Conservation (phyloP, 345 rosid genomes). For the Durio zibethinus region DNA sequence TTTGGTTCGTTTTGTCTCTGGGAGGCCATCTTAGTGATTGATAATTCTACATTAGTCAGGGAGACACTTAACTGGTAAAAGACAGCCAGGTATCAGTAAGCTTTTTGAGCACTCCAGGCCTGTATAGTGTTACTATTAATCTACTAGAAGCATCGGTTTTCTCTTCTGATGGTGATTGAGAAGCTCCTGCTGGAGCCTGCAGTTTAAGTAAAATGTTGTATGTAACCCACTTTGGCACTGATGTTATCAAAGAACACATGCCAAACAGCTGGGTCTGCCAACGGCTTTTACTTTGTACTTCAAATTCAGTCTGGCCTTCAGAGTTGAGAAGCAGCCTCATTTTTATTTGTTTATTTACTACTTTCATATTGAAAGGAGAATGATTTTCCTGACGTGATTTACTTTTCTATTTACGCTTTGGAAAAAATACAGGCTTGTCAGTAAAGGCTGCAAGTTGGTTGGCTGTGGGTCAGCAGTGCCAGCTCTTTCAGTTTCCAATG, state of each 20-base stretch:
- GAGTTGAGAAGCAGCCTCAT: neutral
- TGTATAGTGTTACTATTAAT: neutral
- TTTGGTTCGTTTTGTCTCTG: neutral
- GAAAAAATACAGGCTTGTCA: constrained; percentile 48
- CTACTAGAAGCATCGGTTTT: too few species aligned
- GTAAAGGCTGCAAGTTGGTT: constrained; percentile 83
- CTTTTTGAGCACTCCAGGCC: neutral
- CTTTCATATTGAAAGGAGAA: neutral
- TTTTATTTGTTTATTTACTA: neutral
- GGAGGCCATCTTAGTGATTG: neutral
- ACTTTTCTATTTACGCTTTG: neutral
- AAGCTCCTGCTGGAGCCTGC: neutral
- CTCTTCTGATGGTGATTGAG: neutral
- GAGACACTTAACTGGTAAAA: neutral
- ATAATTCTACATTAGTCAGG: neutral
- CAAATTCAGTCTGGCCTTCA: neutral
- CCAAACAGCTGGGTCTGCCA: neutral
- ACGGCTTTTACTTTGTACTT: neutral
- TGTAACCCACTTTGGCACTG: neutral
- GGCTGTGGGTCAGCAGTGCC: constrained; percentile 95
- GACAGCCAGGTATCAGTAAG: neutral
- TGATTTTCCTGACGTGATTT: neutral
- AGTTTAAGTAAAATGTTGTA: neutral
- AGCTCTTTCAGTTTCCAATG: constrained; percentile 69
- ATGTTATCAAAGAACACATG: neutral